A percentile compares a stretch with the other conserved stretches of the same genome.
These are phyloP conservation scores for Nakazawaea ambrosiae DNA, from an alignment of 805 yeast genomes.

Conservation along the genomic window DNA sequence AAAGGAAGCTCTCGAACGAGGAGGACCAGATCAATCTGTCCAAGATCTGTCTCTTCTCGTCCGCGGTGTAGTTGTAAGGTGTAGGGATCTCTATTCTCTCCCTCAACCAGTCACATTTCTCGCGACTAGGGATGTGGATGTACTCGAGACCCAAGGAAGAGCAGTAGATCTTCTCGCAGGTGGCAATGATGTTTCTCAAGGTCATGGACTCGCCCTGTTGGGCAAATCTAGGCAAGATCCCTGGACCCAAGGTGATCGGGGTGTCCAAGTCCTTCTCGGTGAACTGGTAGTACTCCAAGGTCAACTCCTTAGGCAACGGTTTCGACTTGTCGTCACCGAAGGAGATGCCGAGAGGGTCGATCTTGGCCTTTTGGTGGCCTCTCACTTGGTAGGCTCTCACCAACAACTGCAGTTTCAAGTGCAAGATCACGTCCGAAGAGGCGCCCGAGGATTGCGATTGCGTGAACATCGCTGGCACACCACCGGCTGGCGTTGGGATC, in stretches of 20 bases:
- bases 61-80: slow-evolving; percentile 76
- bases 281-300: slow-evolving; percentile 89
- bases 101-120: slow-evolving; percentile 97
- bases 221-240: slow-evolving; percentile 90
- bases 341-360: slow-evolving; percentile 91
- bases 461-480: slow-evolving; percentile 50
- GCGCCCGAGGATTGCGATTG: slow-evolving; percentile 37
- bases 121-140: slow-evolving; percentile 93
- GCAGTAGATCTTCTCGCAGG: slow-evolving; percentile 84
- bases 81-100: slow-evolving; percentile 89
- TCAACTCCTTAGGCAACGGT: slow-evolving; percentile 74
- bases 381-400: slow-evolving; percentile 99
- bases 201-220: slow-evolving; percentile 56
- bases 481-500: slow-evolving; percentile 76
- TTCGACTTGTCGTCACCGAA: slow-evolving; percentile 58
- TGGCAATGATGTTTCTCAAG: slow-evolving; percentile 67
- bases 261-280: slow-evolving; percentile 77
- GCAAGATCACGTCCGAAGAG: slow-evolving; percentile 67
- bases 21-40: slow-evolving; percentile 97
- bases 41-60: slow-evolving; percentile 91
- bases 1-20: slow-evolving; percentile 84
- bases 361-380: slow-evolving; percentile 92
- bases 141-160: slow-evolving; percentile 88
- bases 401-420: slow-evolving; percentile 89
- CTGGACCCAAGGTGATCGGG: slow-evolving; percentile 91